Evolutionary conservation across 2,329 filamentous ascomycete genomes (phyloP).

Genomic region (Mollisia scopiformis): DNA sequence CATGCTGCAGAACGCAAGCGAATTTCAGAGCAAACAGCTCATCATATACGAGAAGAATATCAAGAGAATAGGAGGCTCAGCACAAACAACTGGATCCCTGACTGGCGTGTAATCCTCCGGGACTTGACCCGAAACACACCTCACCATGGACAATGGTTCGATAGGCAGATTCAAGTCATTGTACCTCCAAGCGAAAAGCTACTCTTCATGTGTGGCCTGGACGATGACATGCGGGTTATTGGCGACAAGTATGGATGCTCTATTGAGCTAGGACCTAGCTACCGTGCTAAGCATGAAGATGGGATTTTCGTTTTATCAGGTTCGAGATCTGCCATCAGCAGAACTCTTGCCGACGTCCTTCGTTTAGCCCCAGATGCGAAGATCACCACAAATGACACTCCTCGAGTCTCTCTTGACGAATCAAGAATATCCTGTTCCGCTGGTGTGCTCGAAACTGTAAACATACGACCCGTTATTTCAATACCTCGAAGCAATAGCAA

Average conservation of each 20-base stretch:
- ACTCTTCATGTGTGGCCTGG: conserved; percentile 20
- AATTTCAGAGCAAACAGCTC: neutral
- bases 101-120: conserved; percentile 28
- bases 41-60: conserved; percentile 6
- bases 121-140: conserved; percentile 22
- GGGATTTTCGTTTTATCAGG: conserved; percentile 27
- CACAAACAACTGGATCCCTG: conserved; percentile 14
- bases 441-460: neutral
- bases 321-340: conserved; percentile 20
- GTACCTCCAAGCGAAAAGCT: conserved; percentile 12
- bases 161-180: conserved; percentile 21
- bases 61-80: conserved; percentile 7
- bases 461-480: neutral
- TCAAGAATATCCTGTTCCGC: neutral
- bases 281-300: neutral
- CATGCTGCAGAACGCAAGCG: neutral
- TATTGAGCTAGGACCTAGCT: conserved; percentile 16
- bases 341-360: conserved; percentile 23
- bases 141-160: conserved; percentile 23
- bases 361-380: conserved; percentile 17
- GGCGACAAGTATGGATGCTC: conserved; percentile 22
- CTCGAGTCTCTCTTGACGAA: neutral
- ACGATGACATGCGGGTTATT: conserved; percentile 29
- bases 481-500: neutral
- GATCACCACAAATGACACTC: conserved; percentile 3